Evolutionary conservation across 768 basidiomycete species (phyloP).

Genomic region (Mrakia frigida): DNA sequence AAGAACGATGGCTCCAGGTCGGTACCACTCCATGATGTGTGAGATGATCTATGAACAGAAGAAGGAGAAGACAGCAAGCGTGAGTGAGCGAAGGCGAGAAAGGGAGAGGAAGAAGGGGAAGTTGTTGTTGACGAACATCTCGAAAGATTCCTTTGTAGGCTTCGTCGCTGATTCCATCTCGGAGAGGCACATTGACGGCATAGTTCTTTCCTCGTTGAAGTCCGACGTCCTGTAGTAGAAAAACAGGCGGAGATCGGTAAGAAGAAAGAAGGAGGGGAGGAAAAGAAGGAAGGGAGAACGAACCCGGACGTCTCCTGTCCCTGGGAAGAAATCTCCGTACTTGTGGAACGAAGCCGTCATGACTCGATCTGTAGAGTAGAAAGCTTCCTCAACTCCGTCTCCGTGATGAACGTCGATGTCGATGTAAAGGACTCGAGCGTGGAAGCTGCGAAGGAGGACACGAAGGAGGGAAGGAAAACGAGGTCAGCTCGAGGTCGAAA

Average conservation of each 20-base stretch:
- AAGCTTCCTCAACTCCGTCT: constrained; percentile 98
- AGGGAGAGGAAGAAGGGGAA: background rate
- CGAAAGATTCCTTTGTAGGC: constrained; percentile 82
- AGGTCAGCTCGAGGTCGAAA: background rate
- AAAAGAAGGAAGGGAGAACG: no score
- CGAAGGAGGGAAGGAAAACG: background rate
- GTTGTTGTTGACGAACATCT: constrained; percentile 57
- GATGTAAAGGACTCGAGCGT: constrained; percentile 83
- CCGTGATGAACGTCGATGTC: constrained; percentile 99
- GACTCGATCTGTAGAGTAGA: constrained; percentile 93
- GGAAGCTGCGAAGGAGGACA: constrained; percentile 38
- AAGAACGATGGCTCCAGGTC: constrained; percentile 78
- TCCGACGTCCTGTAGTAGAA: constrained; percentile 63
- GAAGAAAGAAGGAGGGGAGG: background rate
- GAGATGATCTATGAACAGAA: constrained; percentile 73
- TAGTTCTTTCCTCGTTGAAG: constrained; percentile 78
- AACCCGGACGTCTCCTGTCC: constrained; percentile 65
- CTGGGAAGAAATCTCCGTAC: constrained; percentile 91
- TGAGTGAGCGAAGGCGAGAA: background rate
- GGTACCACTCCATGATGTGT: constrained; percentile 78
- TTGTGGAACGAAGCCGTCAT: constrained; percentile 98
- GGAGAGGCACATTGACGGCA: constrained; percentile 84
- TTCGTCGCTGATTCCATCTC: constrained; percentile 91
- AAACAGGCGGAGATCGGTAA: background rate
- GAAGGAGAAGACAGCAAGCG: background rate